These are phyloP conservation scores for Globisporangium lucens DNA, from an alignment of 352 stramenopile species.

Conservation along the genomic window DNA sequence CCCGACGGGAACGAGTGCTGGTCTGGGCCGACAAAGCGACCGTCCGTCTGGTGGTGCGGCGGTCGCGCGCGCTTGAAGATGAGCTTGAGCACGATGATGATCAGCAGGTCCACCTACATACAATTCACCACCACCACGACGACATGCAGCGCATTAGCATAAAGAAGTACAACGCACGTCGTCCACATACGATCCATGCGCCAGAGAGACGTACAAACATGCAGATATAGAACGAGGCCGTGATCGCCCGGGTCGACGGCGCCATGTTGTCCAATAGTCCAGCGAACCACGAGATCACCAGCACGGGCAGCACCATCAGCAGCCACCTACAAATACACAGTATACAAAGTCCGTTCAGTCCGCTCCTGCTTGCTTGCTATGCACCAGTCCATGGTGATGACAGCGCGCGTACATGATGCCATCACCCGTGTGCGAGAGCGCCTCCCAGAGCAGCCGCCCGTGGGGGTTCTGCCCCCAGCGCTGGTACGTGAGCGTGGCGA, in stretches of 20 bases:
- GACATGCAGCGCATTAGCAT: not conserved
- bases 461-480: conserved; percentile 47
- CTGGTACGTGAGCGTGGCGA: conserved; percentile 67
- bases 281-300: conserved; percentile 30
- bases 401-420: conserved; percentile 58
- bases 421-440: conserved; percentile 80
- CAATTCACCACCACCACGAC: not conserved
- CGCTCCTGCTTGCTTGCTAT: too few species aligned
- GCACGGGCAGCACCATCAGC: conserved; percentile 47
- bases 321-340: conserved; percentile 43
- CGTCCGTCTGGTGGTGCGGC: conserved; percentile 68
- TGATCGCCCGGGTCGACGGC: conserved; percentile 28
- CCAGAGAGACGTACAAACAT: conserved; percentile 29
- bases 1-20: conserved; percentile 86
- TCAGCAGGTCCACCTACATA: conserved; percentile 62
- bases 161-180: not conserved
- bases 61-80: conserved; percentile 69
- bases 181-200: not conserved
- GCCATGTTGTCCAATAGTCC: conserved; percentile 30
- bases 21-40: conserved; percentile 76
- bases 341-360: not conserved
- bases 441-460: conserved; percentile 59
- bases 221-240: conserved; percentile 41
- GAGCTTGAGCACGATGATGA: conserved; percentile 77
- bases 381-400: too few species aligned